Evolutionary conservation across 768 basidiomycete genomes (phyloP).

Genomic region (Mycena polygramma): DNA sequence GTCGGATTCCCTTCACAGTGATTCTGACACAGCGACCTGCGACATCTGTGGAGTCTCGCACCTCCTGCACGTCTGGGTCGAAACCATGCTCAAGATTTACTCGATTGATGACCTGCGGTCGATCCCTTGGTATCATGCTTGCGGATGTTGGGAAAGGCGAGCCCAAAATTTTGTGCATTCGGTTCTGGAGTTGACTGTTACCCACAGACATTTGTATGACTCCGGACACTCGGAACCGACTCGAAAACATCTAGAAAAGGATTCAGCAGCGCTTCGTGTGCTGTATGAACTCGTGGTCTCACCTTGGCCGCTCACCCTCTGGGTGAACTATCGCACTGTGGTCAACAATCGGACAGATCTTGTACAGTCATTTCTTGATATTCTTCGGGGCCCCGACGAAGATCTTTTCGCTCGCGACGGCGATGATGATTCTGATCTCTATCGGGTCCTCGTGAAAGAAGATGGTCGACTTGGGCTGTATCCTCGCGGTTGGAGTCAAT

Average conservation of each 20-base stretch:
- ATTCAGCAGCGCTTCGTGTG: neutral
- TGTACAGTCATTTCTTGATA: constrained; percentile 3
- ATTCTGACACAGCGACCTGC: neutral
- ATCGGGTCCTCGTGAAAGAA: neutral
- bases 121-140: constrained; percentile 12
- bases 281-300: constrained; percentile 20
- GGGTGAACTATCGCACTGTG: constrained; percentile 19
- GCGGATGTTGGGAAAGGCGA: constrained; percentile 13
- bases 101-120: constrained; percentile 8
- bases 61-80: constrained; percentile 4
- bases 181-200: neutral
- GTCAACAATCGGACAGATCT: neutral
- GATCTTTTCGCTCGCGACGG: constrained; percentile 14
- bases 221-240: neutral
- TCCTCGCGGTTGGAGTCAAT: constrained; percentile 7
- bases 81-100: constrained; percentile 18
- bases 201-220: neutral
- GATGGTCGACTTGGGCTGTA: neutral
- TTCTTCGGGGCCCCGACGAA: neutral
- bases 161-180: neutral
- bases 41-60: constrained; percentile 1
- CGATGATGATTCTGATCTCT: constrained; percentile 5
- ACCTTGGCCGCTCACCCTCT: constrained; percentile 25
- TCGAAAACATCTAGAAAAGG: neutral
- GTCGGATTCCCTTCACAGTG: neutral